phyloP scores from a whole-genome alignment of 176 grass and related monocot genomes.

The Thinopyrum elongatum region DNA sequence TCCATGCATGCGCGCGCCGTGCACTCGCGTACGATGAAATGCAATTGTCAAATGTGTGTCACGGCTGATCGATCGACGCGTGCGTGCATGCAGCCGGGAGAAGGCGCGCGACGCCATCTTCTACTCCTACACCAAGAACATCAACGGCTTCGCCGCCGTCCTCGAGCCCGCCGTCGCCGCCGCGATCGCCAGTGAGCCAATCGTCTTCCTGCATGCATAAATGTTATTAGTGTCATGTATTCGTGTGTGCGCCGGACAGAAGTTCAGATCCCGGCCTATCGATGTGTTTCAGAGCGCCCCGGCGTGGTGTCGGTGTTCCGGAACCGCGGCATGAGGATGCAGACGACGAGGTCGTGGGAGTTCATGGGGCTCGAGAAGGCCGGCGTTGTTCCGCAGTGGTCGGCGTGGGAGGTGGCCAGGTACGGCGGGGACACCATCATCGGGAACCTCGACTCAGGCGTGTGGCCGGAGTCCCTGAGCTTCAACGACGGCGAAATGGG shows the following conservation, averaged over 20 bases:
- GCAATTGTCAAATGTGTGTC: background rate
- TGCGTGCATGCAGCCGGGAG: conserved; percentile 32
- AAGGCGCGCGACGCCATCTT: conserved; percentile 55
- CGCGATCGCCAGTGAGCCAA: conserved; percentile 46
- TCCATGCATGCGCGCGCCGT: background rate
- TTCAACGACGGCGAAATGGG: conserved; percentile 64
- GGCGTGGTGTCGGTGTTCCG: conserved; percentile 83
- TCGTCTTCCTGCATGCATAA: too few relatives aligned
- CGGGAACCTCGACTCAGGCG: conserved; percentile 78
- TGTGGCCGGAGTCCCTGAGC: conserved; percentile 84
- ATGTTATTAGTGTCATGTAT: background rate
- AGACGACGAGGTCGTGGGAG: conserved; percentile 87
- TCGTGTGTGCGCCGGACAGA: background rate
- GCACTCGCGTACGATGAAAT: background rate
- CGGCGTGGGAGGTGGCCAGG: conserved; percentile 55
- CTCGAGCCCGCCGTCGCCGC: conserved; percentile 48
- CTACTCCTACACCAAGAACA: conserved; percentile 79
- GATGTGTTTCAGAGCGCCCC: conserved; percentile 31
- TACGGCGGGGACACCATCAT: conserved; percentile 79
- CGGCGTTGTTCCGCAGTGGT: conserved; percentile 33
- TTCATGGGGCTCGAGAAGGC: conserved; percentile 70
- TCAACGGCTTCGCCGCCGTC: conserved; percentile 81
- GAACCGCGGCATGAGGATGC: conserved; percentile 51
- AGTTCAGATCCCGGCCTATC: background rate
- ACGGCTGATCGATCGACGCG: background rate